These are phyloP conservation scores for Salix suchowensis DNA, from an alignment of 345 rosid species.

Conservation along the genomic window DNA sequence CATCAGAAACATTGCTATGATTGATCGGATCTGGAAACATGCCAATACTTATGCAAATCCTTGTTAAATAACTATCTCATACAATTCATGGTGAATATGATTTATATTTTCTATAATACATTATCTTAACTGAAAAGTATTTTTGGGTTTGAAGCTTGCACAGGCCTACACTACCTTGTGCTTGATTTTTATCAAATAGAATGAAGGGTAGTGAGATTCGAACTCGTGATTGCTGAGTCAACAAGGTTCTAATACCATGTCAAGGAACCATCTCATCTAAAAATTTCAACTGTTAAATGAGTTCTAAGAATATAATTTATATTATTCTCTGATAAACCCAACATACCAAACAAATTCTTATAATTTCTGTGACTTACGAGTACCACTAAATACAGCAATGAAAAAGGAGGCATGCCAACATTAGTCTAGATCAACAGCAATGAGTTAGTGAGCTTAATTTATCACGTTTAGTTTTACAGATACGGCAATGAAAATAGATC, in stretches of 20 bases:
- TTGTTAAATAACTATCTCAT: too few relatives aligned
- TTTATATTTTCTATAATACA: too few relatives aligned
- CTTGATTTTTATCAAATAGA: too few relatives aligned
- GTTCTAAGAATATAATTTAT: too few relatives aligned
- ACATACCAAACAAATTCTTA: background rate
- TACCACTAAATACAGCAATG: background rate
- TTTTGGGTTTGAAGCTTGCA: too few relatives aligned
- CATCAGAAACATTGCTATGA: background rate
- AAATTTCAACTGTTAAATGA: too few relatives aligned
- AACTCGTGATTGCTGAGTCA: too few relatives aligned
- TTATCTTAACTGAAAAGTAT: too few relatives aligned
- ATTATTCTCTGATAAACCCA: background rate
- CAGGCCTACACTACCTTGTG: accelerated
- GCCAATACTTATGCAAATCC: background rate
- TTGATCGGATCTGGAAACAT: slow-evolving; percentile 7
- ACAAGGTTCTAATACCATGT: too few relatives aligned
- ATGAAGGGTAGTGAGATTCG: too few relatives aligned
- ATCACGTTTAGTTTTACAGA: background rate
- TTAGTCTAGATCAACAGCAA: slow-evolving; percentile 18
- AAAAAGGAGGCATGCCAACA: background rate
- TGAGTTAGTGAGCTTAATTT: background rate
- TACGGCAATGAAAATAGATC: background rate
- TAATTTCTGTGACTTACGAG: background rate
- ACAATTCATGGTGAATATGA: too few relatives aligned
- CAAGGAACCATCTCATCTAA: too few relatives aligned